phyloP scores from a whole-genome alignment of 179 eudicot species.

The Actinidia polygama region DNA sequence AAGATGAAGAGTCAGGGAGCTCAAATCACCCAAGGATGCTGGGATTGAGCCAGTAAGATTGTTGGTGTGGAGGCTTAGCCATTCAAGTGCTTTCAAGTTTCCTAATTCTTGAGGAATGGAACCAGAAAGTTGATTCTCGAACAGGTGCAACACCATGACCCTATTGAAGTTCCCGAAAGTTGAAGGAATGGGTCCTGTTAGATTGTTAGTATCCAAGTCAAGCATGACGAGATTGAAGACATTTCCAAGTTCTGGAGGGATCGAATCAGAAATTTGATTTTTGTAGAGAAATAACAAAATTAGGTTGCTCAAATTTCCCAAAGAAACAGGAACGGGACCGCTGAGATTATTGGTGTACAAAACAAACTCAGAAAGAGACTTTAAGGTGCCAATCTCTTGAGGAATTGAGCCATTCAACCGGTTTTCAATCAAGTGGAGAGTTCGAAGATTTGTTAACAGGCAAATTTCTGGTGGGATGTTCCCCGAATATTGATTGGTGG shows the following conservation, averaged over 20 bases:
- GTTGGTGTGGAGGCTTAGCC: background rate
- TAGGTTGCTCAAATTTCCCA: conserved; percentile 26
- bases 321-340: conserved; percentile 30
- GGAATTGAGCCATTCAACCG: conserved; percentile 31
- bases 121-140: conserved; percentile 24
- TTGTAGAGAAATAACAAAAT: background rate
- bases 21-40: background rate
- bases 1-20: background rate
- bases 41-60: conserved; percentile 15
- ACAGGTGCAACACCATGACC: conserved; percentile 33
- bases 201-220: conserved; percentile 23
- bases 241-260: conserved; percentile 15
- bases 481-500: background rate
- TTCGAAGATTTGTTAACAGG: conserved; percentile 17
- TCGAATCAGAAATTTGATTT: background rate
- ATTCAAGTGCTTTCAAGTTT: background rate
- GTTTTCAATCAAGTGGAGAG: conserved; percentile 20
- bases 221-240: conserved; percentile 22
- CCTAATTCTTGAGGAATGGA: conserved; percentile 6
- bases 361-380: conserved; percentile 2
- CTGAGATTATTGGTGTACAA: conserved; percentile 22
- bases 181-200: conserved; percentile 42
- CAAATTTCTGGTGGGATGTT: conserved; percentile 26
- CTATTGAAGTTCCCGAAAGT: conserved; percentile 38
- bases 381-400: conserved; percentile 33